Conservation (phyloP, 441 rosid species). For the Populus hybrid region DNA sequence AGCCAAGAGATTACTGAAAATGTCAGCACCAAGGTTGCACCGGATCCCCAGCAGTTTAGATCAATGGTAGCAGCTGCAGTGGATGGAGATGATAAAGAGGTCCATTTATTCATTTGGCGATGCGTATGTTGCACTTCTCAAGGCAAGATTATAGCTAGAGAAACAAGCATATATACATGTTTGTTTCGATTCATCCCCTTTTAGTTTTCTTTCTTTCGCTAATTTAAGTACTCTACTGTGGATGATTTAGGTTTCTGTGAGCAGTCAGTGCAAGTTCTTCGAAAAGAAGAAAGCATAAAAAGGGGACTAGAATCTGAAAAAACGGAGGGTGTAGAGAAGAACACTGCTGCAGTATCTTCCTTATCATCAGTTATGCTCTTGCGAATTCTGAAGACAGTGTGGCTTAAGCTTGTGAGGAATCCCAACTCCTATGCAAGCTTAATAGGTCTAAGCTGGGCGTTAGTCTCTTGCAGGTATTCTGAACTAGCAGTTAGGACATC, state of each 20-base stretch:
- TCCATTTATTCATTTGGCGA: constrained; percentile 3
- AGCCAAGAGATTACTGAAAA: background rate
- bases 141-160: background rate
- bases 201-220: background rate
- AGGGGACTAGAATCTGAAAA: background rate
- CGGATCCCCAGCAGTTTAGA: background rate
- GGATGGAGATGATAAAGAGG: constrained; percentile 4
- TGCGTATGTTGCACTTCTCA: background rate
- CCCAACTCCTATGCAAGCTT: constrained; percentile 4
- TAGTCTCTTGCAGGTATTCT: background rate
- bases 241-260: background rate
- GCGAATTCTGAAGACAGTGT: constrained; percentile 1
- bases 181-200: background rate
- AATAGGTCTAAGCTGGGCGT: background rate
- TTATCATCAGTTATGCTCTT: background rate
- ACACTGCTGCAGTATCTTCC: background rate
- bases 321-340: background rate
- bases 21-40: background rate
- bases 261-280: background rate
- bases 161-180: background rate
- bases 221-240: background rate
- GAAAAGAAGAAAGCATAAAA: background rate
- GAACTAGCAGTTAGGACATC: background rate
- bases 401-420: background rate
- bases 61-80: background rate